These are phyloP conservation scores for Colletotrichum sp. DNA, from an alignment of 2,329 filamentous ascomycete genomes.

Conservation along the genomic window DNA sequence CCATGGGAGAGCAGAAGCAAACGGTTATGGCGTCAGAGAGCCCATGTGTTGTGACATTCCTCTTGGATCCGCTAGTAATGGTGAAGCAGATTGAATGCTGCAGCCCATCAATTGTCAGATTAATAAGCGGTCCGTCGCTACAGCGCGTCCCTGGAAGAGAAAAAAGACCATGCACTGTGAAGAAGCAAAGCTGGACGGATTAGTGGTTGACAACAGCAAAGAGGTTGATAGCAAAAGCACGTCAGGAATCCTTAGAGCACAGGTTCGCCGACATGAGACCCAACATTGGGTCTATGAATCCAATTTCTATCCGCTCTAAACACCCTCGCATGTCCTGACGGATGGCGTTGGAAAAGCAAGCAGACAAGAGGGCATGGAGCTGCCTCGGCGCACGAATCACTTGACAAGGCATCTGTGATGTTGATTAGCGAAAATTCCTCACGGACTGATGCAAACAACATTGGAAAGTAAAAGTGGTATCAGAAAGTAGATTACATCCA, in stretches of 20 bases:
- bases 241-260: conserved; percentile 4
- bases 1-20: conserved; percentile 38
- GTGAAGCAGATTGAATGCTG: conserved; percentile 58
- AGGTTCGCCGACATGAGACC: conserved; percentile 5
- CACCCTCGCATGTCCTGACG: background rate
- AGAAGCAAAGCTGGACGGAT: background rate
- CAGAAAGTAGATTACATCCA: conserved; percentile 22
- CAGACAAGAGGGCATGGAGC: background rate
- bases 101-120: conserved; percentile 59
- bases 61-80: conserved; percentile 63
- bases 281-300: conserved; percentile 8
- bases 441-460: background rate
- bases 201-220: conserved; percentile 1
- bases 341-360: conserved; percentile 2
- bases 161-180: background rate
- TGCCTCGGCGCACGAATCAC: background rate
- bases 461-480: background rate
- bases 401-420: background rate
- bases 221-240: conserved; percentile 4
- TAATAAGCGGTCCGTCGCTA: conserved; percentile 39
- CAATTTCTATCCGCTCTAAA: conserved; percentile 19
- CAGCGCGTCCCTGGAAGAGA: background rate
- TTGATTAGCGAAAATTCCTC: background rate
- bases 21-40: conserved; percentile 64
- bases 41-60: conserved; percentile 47